Evolutionary conservation across 169 alveolate genomes (phyloP).

Genomic region (Eimeria sp.): DNA sequence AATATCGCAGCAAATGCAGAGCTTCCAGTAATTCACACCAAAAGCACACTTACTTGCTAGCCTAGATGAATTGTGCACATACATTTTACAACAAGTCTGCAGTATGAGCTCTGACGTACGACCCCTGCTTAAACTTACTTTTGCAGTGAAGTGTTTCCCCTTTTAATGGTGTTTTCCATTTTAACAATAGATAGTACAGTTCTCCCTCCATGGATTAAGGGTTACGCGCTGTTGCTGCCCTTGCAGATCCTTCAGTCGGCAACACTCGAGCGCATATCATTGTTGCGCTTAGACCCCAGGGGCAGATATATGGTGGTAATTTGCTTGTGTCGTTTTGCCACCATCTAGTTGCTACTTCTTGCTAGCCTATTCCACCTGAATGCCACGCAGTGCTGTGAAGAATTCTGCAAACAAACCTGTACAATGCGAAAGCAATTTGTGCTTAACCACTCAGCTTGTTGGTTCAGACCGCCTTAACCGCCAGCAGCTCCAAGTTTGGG

Average conservation of each 20-base stretch:
- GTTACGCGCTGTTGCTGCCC: neutral
- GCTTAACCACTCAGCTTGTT: slow-evolving; percentile 83
- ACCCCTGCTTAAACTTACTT: too few species aligned
- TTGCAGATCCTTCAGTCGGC: slow-evolving; percentile 80
- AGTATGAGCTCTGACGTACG: neutral
- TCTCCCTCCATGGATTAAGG: neutral
- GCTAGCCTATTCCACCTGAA: neutral
- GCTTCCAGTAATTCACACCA: neutral
- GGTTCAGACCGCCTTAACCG: slow-evolving; percentile 92
- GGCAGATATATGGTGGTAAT: slow-evolving; percentile 82
- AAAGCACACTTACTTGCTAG: neutral
- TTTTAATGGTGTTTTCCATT: too few species aligned
- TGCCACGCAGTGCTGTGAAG: neutral
- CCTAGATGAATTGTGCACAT: neutral
- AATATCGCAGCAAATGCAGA: neutral
- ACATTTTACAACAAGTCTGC: neutral
- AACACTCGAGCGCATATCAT: slow-evolving; percentile 39
- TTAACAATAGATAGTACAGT: neutral
- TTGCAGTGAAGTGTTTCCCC: neutral
- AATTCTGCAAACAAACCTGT: neutral
- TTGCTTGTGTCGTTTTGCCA: neutral
- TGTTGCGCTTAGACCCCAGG: slow-evolving; percentile 72
- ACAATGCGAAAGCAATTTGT: neutral
- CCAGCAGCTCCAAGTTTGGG: slow-evolving; percentile 93
- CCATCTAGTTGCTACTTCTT: neutral